Percentiles rank a stretch among this genome's conserved stretches.
These are phyloP conservation scores for Exophiala sideris DNA, from an alignment of 2,329 filamentous ascomycete species.

Conservation along the genomic window DNA sequence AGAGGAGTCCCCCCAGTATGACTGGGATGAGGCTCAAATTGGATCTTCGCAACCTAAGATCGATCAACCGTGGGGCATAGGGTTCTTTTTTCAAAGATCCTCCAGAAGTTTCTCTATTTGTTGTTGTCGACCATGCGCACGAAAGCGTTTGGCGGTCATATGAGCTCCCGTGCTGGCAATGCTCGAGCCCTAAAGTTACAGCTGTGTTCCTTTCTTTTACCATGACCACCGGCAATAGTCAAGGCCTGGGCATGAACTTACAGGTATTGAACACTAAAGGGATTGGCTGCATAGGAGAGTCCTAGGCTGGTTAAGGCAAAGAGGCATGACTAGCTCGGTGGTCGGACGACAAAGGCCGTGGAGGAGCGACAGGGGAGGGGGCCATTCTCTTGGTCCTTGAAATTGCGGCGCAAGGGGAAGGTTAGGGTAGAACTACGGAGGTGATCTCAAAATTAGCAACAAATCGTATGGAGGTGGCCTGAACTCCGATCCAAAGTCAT, in stretches of 20 bases:
- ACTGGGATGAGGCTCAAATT: background rate
- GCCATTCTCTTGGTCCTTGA: background rate
- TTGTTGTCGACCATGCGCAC: background rate
- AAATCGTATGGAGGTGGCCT: conserved; percentile 1
- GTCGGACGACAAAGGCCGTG: conserved; percentile 23
- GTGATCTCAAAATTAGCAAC: conserved; percentile 23
- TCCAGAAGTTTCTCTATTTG: background rate
- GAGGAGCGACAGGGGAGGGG: conserved; percentile 3
- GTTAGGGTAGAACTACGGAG: conserved; percentile 20
- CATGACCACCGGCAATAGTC: background rate
- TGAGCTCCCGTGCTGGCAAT: background rate
- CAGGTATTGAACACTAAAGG: background rate
- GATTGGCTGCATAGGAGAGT: background rate
- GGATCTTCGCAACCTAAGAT: background rate
- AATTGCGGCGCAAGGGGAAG: conserved; percentile 19
- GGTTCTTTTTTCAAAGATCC: background rate
- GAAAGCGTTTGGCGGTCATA: background rate
- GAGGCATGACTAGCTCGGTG: conserved; percentile 14
- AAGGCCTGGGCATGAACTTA: background rate
- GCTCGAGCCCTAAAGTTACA: background rate
- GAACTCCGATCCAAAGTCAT: background rate
- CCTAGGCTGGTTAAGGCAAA: background rate
- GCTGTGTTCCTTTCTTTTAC: background rate
- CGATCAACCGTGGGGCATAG: background rate
- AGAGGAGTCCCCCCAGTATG: background rate